A percentile compares a stretch with the other conserved stretches of the same genome.
Evolutionary conservation across 2,329 filamentous ascomycete species (phyloP).

Genomic region (Furcasterigmium sp.): DNA sequence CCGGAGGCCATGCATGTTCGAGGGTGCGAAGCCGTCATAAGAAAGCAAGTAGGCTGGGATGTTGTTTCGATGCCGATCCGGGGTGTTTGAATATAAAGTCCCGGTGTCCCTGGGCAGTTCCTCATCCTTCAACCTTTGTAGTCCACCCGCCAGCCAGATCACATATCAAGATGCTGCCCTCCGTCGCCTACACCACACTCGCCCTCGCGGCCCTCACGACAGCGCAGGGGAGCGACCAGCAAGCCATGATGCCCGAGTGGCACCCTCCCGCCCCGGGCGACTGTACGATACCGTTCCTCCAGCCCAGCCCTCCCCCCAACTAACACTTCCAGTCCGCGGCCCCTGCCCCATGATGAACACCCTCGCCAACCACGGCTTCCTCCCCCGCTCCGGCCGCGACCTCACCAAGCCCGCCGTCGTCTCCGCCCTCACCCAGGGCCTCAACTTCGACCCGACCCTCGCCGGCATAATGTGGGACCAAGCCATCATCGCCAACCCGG

Average conservation of each 20-base stretch:
- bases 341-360: conserved; percentile 49
- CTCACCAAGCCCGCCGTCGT: conserved; percentile 31
- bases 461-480: conserved; percentile 33
- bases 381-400: conserved; percentile 38
- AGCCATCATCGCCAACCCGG: conserved; percentile 35
- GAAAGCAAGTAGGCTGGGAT: neutral
- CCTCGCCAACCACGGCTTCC: conserved; percentile 43
- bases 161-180: neutral
- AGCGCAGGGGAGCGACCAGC: neutral
- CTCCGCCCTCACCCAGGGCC: conserved; percentile 27
- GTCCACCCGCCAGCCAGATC: neutral
- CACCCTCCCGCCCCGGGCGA: conserved; percentile 4
- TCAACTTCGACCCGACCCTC: conserved; percentile 37
- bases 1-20: neutral
- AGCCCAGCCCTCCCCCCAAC: neutral
- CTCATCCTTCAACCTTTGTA: too few species aligned
- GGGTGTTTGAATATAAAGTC: neutral
- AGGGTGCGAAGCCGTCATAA: neutral
- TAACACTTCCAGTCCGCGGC: conserved; percentile 22
- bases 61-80: too few species aligned
- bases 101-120: neutral
- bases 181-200: neutral
- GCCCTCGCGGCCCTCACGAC: neutral
- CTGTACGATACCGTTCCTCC: neutral
- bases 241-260: neutral